Evolutionary conservation across 495 filamentous ascomycete genomes (phyloP).

Genomic region (Aspergillus wentii): DNA sequence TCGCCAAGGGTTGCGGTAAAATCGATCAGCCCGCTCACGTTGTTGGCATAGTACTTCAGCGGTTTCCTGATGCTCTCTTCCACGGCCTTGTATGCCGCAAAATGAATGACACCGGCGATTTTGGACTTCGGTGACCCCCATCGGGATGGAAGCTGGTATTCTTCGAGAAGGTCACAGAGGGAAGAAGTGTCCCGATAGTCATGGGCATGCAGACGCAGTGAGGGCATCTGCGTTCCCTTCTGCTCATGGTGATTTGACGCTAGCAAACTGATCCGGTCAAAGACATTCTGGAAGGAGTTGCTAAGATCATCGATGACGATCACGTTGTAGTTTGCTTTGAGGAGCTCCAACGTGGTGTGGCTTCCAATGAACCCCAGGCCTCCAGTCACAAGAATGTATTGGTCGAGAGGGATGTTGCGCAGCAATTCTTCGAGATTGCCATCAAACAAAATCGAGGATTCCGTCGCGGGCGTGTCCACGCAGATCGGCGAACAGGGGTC

Average conservation of each 20-base stretch:
- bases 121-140: slow-evolving; percentile 42
- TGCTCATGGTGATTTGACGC: slow-evolving; percentile 43
- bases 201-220: slow-evolving; percentile 49
- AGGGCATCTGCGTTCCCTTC: slow-evolving; percentile 41
- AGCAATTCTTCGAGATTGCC: slow-evolving; percentile 32
- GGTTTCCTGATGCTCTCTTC: slow-evolving; percentile 49
- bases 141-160: slow-evolving; percentile 26
- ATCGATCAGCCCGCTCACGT: slow-evolving; percentile 58
- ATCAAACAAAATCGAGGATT: slow-evolving; percentile 36
- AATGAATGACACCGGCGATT: slow-evolving; percentile 60
- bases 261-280: slow-evolving; percentile 47
- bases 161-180: slow-evolving; percentile 35
- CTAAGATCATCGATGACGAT: slow-evolving; percentile 60
- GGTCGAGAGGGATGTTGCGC: slow-evolving; percentile 27
- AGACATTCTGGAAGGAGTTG: slow-evolving; percentile 52
- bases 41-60: slow-evolving; percentile 61
- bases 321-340: slow-evolving; percentile 58
- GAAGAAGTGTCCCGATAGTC: slow-evolving; percentile 51
- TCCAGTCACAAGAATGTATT: slow-evolving; percentile 57
- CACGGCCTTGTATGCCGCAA: slow-evolving; percentile 58
- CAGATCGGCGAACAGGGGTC: slow-evolving; percentile 29
- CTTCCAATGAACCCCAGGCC: slow-evolving; percentile 64
- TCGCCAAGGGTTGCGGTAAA: slow-evolving; percentile 50
- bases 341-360: slow-evolving; percentile 58
- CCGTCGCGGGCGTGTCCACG: slow-evolving; percentile 38